Evolutionary conservation across 208 protist species (phyloP).

Genomic region (Acanthamoeba royreba): DNA sequence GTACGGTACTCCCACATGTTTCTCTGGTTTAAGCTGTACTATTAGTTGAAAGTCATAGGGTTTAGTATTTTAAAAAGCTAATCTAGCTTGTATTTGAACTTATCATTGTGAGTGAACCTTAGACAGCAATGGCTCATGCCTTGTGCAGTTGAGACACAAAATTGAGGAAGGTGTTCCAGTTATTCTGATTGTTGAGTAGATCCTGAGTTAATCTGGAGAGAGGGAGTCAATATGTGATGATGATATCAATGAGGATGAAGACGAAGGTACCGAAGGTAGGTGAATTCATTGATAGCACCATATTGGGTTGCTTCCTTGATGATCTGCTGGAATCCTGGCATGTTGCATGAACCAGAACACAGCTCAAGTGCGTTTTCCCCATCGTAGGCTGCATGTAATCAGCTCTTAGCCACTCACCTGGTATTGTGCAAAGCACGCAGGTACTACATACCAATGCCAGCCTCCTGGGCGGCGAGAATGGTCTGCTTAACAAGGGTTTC

Average conservation of each 20-base stretch:
- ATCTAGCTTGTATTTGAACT: too few species aligned
- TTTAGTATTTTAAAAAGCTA: too few species aligned
- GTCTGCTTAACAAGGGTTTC: conserved; percentile 53
- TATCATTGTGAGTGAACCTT: too few species aligned
- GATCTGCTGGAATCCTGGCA: conserved; percentile 3
- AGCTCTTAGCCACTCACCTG: neutral
- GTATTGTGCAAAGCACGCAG: neutral
- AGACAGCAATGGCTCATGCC: neutral
- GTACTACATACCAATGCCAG: neutral
- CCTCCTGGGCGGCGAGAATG: neutral
- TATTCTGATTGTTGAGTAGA: neutral
- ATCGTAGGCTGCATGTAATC: neutral
- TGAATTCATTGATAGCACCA: neutral
- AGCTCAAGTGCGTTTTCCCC: conserved; percentile 59
- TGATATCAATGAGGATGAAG: neutral
- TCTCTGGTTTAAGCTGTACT: too few species aligned
- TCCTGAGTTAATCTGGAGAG: neutral
- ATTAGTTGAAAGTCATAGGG: too few species aligned
- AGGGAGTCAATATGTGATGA: neutral
- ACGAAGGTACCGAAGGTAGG: neutral
- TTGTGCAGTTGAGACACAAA: neutral
- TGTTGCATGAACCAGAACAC: neutral
- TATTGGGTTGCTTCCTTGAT: neutral
- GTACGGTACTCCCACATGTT: too few species aligned
- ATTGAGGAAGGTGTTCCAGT: neutral